phyloP scores from a whole-genome alignment of 768 basidiomycete genomes.

The Pisolithus microcarpus region DNA sequence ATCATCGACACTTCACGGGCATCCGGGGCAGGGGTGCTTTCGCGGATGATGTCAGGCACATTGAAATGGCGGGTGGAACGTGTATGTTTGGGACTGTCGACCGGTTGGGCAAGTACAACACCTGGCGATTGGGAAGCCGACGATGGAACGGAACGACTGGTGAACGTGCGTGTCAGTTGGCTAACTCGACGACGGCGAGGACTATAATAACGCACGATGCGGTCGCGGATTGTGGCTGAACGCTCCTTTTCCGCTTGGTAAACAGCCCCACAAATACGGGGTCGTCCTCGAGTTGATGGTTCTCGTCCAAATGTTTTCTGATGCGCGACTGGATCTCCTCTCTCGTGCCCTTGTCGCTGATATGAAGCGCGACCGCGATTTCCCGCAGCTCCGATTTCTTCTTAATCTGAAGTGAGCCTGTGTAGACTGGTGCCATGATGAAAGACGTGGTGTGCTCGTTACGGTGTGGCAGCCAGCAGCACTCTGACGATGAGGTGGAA shows the following conservation, averaged over 20 bases:
- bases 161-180: neutral
- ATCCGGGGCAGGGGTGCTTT: slow-evolving; percentile 45
- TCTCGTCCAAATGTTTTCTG: slow-evolving; percentile 51
- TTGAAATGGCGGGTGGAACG: slow-evolving; percentile 18
- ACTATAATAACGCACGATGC: slow-evolving; percentile 8
- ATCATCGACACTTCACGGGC: slow-evolving; percentile 44
- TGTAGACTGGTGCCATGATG: slow-evolving; percentile 39
- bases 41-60: slow-evolving; percentile 22
- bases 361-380: slow-evolving; percentile 46
- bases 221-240: slow-evolving; percentile 8
- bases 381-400: slow-evolving; percentile 64
- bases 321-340: slow-evolving; percentile 59
- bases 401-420: slow-evolving; percentile 54
- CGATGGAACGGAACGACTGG: slow-evolving; percentile 14
- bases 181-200: neutral
- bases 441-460: too few species aligned
- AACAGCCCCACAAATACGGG: slow-evolving; percentile 53
- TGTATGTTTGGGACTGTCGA: slow-evolving; percentile 12
- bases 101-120: slow-evolving; percentile 10
- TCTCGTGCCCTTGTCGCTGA: slow-evolving; percentile 53
- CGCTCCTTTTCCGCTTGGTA: slow-evolving; percentile 31
- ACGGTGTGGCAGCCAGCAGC: neutral
- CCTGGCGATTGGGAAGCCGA: slow-evolving; percentile 9
- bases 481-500: slow-evolving; percentile 3
- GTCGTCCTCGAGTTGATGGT: slow-evolving; percentile 51